Evolutionary conservation across 176 grass and related monocot genomes (phyloP).

Genomic region (Phragmites australis): DNA sequence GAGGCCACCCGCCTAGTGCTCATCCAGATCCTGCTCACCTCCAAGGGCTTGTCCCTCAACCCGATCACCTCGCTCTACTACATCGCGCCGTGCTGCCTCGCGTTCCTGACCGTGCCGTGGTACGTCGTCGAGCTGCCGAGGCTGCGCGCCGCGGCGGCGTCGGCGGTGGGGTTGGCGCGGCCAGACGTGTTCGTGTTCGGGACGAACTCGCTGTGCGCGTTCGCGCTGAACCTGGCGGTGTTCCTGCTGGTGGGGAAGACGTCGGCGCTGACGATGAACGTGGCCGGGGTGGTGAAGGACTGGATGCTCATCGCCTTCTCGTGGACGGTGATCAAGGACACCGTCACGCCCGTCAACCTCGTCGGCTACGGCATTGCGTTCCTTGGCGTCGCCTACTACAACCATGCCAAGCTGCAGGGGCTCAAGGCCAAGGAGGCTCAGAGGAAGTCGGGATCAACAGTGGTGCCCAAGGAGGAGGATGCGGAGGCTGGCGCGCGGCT

Average conservation of each 20-base stretch:
- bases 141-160: slow-evolving; percentile 31
- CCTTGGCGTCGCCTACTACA: slow-evolving; percentile 87
- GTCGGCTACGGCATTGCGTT: slow-evolving; percentile 79
- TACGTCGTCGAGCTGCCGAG: slow-evolving; percentile 59
- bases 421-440: slow-evolving; percentile 76
- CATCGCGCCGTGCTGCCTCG: slow-evolving; percentile 76
- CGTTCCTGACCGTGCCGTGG: slow-evolving; percentile 76
- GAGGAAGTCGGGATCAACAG: slow-evolving; percentile 44
- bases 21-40: slow-evolving; percentile 88
- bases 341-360: slow-evolving; percentile 71
- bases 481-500: slow-evolving; percentile 49
- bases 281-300: slow-evolving; percentile 86
- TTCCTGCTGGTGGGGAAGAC: slow-evolving; percentile 92
- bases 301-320: slow-evolving; percentile 93
- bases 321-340: slow-evolving; percentile 84
- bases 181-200: slow-evolving; percentile 71
- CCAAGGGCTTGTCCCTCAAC: slow-evolving; percentile 68
- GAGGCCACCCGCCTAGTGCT: slow-evolving; percentile 87
- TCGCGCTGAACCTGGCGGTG: slow-evolving; percentile 85
- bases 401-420: slow-evolving; percentile 72
- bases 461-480: background rate
- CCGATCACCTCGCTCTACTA: slow-evolving; percentile 91
- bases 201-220: slow-evolving; percentile 79
- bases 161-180: background rate
- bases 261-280: slow-evolving; percentile 91